A percentile compares a stretch with the other conserved stretches of the same genome.
phyloP scores from a whole-genome alignment of 139 green algal species.

The Desmodesmus armatus region DNA sequence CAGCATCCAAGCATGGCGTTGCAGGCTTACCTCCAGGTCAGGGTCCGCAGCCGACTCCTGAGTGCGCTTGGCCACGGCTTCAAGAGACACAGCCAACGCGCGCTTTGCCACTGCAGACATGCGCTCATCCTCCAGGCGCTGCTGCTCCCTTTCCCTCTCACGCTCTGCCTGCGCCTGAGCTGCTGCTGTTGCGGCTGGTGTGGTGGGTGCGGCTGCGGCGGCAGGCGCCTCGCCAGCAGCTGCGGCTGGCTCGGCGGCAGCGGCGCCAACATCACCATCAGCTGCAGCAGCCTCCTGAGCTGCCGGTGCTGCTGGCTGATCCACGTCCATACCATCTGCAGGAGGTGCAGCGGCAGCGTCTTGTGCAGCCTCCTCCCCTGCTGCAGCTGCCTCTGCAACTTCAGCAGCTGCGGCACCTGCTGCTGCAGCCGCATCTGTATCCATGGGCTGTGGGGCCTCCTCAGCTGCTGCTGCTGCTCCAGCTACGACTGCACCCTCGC shows the following conservation, averaged over 20 bases:
- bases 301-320: background rate
- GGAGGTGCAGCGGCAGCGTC: slow-evolving; percentile 25
- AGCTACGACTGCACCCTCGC: background rate
- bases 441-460: background rate
- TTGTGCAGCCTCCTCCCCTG: slow-evolving; percentile 1
- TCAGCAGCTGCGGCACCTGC: background rate
- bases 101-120: slow-evolving; percentile 13
- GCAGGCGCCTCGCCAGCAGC: background rate
- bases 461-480: slow-evolving; percentile 4
- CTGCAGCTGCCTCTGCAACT: background rate
- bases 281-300: slow-evolving; percentile 11
- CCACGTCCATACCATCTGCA: slow-evolving; percentile 32
- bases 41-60: no score
- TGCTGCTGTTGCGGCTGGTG: no score
- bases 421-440: background rate
- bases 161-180: slow-evolving; percentile 16
- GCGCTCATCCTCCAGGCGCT: slow-evolving; percentile 12
- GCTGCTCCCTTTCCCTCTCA: slow-evolving; percentile 8
- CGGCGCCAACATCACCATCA: background rate
- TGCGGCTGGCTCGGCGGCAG: slow-evolving; percentile 14
- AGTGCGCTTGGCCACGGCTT: background rate
- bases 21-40: slow-evolving; percentile 35
- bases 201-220: slow-evolving; percentile 6
- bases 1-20: background rate
- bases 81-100: slow-evolving; percentile 10